Conservation (phyloP, 306 rosid species). For the Chamaecrista fasciculata region DNA sequence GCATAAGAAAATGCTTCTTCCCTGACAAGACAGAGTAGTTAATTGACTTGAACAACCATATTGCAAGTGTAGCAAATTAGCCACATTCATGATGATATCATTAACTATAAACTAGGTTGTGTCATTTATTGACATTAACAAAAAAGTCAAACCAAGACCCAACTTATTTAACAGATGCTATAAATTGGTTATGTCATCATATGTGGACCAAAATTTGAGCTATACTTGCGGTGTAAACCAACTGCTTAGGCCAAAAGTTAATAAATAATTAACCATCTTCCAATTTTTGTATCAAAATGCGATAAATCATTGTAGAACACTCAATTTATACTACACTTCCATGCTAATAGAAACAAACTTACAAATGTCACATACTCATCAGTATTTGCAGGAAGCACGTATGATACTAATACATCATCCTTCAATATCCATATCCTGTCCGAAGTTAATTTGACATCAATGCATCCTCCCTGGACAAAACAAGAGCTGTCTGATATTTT, state of each 20-base stretch:
- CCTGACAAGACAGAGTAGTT: conserved; percentile 46
- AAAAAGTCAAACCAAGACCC: background rate
- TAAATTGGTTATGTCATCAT: background rate
- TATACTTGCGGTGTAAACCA: conserved; percentile 12
- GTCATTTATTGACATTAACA: background rate
- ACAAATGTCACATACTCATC: conserved; percentile 46
- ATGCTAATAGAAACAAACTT: conserved; percentile 28
- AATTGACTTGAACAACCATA: conserved; percentile 17
- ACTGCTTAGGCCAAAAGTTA: background rate
- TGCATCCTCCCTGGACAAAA: conserved; percentile 70
- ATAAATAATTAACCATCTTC: background rate
- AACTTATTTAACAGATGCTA: background rate
- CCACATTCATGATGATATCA: background rate
- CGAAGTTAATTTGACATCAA: conserved; percentile 69
- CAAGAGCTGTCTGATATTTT: conserved; percentile 29
- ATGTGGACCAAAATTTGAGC: conserved; percentile 14
- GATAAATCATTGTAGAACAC: conserved; percentile 6
- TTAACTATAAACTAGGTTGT: background rate
- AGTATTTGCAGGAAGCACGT: conserved; percentile 39
- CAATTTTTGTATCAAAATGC: conserved; percentile 6
- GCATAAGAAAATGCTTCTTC: conserved; percentile 58
- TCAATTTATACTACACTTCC: conserved; percentile 17
- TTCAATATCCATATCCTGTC: conserved; percentile 88
- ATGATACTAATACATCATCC: conserved; percentile 65
- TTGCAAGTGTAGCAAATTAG: background rate